These are phyloP conservation scores for Globisporangium viniferum DNA, from an alignment of 352 stramenopile species.

Conservation along the genomic window DNA sequence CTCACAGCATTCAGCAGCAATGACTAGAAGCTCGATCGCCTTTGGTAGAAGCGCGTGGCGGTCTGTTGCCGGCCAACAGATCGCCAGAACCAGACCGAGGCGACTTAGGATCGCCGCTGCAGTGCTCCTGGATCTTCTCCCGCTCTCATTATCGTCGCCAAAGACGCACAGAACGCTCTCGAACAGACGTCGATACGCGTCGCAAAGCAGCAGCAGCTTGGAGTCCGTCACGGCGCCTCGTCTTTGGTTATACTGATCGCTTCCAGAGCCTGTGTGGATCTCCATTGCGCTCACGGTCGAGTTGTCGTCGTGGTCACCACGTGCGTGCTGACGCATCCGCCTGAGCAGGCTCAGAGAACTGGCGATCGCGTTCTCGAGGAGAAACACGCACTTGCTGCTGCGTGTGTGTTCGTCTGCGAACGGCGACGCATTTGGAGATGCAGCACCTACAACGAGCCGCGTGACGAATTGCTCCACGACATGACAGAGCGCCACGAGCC, in stretches of 20 bases:
- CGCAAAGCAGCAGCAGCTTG: not conserved
- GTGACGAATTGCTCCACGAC: conserved; percentile 3
- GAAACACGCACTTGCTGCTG: not conserved
- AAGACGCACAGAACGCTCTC: not conserved
- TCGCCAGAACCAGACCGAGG: conserved; percentile 9
- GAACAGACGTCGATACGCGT: not conserved
- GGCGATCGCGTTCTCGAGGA: conserved; percentile 12
- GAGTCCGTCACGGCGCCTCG: not conserved
- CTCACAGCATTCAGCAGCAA: conserved; percentile 3
- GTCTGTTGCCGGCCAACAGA: not conserved
- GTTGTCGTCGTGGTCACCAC: not conserved
- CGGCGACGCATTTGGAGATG: not conserved
- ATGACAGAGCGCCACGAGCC: conserved; percentile 13
- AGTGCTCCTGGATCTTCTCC: not conserved
- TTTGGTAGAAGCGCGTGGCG: not conserved
- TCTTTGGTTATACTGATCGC: not conserved
- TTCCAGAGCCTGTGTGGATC: not conserved
- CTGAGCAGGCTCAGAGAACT: not conserved
- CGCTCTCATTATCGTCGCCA: not conserved
- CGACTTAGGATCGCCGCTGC: conserved; percentile 11
- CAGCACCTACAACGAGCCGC: not conserved
- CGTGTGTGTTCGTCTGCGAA: not conserved
- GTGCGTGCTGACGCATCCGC: not conserved
- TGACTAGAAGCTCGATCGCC: conserved; percentile 2
- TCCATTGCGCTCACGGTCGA: not conserved